A percentile compares a stretch with the other conserved stretches of the same genome.
phyloP scores from a whole-genome alignment of 352 stramenopile genomes.

The Globisporangium perplexum region DNA sequence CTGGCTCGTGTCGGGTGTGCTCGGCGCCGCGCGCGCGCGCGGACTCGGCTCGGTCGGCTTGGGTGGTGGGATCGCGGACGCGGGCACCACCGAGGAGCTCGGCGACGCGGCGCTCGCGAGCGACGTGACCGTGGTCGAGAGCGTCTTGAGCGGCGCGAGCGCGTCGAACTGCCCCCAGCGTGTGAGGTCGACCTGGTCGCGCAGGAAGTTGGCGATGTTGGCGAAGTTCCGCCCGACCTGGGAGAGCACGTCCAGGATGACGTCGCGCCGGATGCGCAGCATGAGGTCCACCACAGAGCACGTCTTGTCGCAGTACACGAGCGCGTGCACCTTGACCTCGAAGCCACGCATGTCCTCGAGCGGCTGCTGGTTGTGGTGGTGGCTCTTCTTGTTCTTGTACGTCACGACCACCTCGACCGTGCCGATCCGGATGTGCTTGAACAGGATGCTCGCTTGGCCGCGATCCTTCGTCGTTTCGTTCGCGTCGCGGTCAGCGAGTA shows the following conservation, averaged over 20 bases:
- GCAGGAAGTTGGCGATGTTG: conserved; percentile 80
- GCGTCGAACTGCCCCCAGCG: conserved; percentile 66
- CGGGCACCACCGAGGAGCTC: conserved; percentile 3
- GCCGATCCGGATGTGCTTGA: conserved; percentile 77
- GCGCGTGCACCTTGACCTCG: conserved; percentile 77
- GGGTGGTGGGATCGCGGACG: conserved; percentile 9
- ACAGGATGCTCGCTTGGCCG: conserved; percentile 53
- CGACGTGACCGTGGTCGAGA: conserved; percentile 27
- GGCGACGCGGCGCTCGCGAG: conserved; percentile 17
- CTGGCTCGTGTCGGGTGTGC: conserved; percentile 8
- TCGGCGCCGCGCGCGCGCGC: conserved; percentile 6
- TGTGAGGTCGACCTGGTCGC: conserved; percentile 69
- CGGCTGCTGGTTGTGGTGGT: conserved; percentile 25
- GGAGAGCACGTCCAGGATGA: conserved; percentile 77
- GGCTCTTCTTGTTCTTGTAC: conserved; percentile 74
- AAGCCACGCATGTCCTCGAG: conserved; percentile 85
- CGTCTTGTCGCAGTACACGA: conserved; percentile 86
- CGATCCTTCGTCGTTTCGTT: conserved; percentile 42
- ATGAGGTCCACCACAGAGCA: conserved; percentile 71
- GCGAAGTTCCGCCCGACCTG: conserved; percentile 84
- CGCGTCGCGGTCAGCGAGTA: conserved; percentile 13
- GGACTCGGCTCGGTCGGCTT: conserved; percentile 14
- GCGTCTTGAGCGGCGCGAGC: conserved; percentile 51
- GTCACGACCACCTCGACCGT: conserved; percentile 72
- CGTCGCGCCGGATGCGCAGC: conserved; percentile 68